Base-by-base conservation (phyloP, 2,329 filamentous ascomycete genomes). In the Calonectria honghensis region DNA sequence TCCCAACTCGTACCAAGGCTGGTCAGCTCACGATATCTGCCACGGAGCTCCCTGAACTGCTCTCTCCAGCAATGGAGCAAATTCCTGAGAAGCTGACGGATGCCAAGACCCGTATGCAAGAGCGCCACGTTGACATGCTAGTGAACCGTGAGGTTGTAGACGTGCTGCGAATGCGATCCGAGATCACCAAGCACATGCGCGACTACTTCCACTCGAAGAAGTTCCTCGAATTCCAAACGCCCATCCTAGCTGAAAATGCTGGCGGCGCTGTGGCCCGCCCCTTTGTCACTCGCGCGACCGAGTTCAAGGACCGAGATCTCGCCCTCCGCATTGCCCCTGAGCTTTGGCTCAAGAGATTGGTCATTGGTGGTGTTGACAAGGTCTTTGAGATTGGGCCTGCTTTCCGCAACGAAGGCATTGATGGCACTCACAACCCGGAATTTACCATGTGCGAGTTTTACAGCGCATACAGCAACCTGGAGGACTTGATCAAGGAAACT, bases 361-460 rank as follows among this genome's bases (percentile, higher is more conserved):
- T 98, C 1, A 91, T 98, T 24, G 96, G 96, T 65, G 96, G 96
- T 3, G 92, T 98, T 75, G 94, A 97, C 80, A 93, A 90, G 75
- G 92, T 99, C 32, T 99, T 97, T 82, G 97, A 99, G 85, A 96
- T 99, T 77, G 97, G 97, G 0, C 94, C 95, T 4, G 93, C 93
- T 16, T 99, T 99, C 85, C 92, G 97, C 54, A 99, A 99, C 83
- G 97, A 99, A 87, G 95, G 95, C 84, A 87, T 98, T 45, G 96
- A 98, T 84, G 91, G 91, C 37, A 98, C 95, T 0, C 97, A 99
- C 84, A 99, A 99, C 82, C 96, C 97, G 0, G 97, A 99, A 83
- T 99, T 98, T 86, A 97, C 95, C 57, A 98, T 95, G 74, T 98
- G 96, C 88, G 97, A 99, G 86, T 98, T 98, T 86, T 99, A 99